These are phyloP conservation scores for Lachancea mirantina DNA, from an alignment of 805 yeast species.

Conservation along the genomic window DNA sequence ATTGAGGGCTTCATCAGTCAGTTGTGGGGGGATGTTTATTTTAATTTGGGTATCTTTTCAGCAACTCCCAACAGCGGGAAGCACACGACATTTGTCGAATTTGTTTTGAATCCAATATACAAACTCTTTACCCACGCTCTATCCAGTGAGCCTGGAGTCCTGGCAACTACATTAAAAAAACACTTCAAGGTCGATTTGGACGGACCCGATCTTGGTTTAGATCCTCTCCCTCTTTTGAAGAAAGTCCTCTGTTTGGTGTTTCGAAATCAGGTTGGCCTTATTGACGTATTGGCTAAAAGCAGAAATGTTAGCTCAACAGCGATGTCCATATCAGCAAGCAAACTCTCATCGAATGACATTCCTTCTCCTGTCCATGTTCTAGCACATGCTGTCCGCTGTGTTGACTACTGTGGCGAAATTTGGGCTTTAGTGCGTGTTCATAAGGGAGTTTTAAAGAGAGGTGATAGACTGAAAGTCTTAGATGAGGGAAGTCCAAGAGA, in stretches of 20 bases:
- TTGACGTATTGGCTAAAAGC: conserved; percentile 31
- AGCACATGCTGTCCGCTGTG: conserved; percentile 52
- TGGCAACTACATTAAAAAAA: conserved; percentile 40
- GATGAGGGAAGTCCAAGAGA: conserved; percentile 29
- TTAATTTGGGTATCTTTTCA: conserved; percentile 39
- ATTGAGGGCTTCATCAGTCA: conserved; percentile 40
- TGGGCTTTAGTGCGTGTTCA: conserved; percentile 53
- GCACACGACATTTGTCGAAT: conserved; percentile 46
- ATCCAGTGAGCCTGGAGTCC: conserved; percentile 39
- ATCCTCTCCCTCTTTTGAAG: conserved; percentile 52
- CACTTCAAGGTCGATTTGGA: conserved; percentile 42
- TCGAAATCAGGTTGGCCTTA: conserved; percentile 44
- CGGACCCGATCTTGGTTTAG: conserved; percentile 39
- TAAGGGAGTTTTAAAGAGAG: conserved; percentile 49
- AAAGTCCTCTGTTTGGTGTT: conserved; percentile 51
- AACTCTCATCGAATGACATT: neutral
- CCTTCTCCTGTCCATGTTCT: conserved; percentile 18
- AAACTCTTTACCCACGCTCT: conserved; percentile 60
- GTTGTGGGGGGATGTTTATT: conserved; percentile 76
- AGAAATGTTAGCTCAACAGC: conserved; percentile 28
- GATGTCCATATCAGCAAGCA: conserved; percentile 13
- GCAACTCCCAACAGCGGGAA: conserved; percentile 23
- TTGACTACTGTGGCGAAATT: conserved; percentile 48
- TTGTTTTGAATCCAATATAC: conserved; percentile 74
- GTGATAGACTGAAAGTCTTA: conserved; percentile 44